phyloP scores from a whole-genome alignment of 2,329 filamentous ascomycete genomes.

The Arthrobotrys megalospora region DNA sequence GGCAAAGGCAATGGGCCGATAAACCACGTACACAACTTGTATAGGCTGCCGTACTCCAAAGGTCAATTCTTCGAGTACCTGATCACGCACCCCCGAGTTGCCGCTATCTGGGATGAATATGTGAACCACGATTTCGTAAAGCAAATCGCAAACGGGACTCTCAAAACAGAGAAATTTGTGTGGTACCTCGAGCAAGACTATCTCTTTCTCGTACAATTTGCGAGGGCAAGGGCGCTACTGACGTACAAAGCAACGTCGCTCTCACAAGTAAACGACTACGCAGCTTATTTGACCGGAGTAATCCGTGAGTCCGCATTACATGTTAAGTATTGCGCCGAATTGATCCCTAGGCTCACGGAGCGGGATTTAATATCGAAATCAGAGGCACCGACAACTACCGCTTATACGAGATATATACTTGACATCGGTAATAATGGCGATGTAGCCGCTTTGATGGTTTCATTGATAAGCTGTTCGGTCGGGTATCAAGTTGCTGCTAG shows the following conservation, averaged over 20 bases:
- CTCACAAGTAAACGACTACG: constrained; percentile 77
- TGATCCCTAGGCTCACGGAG: constrained; percentile 77
- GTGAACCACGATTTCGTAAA: constrained; percentile 87
- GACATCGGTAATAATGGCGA: constrained; percentile 90
- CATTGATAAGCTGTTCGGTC: constrained; percentile 88
- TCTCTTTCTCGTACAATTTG: constrained; percentile 90
- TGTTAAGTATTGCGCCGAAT: constrained; percentile 83
- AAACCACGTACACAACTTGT: constrained; percentile 78
- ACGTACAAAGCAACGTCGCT: constrained; percentile 86
- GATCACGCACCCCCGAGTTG: constrained; percentile 81
- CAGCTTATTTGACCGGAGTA: constrained; percentile 82
- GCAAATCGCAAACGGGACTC: constrained; percentile 80
- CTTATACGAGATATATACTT: constrained; percentile 87
- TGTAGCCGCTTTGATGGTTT: constrained; percentile 87
- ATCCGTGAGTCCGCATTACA: constrained; percentile 85
- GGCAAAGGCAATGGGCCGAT: constrained; percentile 76
- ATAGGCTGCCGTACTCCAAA: constrained; percentile 74
- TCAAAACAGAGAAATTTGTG: constrained; percentile 84
- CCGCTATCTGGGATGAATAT: constrained; percentile 80
- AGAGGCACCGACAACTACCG: constrained; percentile 80
- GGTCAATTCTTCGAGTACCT: constrained; percentile 88
- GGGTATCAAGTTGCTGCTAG: constrained; percentile 86
- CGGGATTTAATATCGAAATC: constrained; percentile 80
- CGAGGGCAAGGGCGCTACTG: constrained; percentile 85
- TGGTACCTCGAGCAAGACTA: constrained; percentile 94